Base-by-base conservation (phyloP, 768 basidiomycete genomes). In the Russula griseocarnosa region DNA sequence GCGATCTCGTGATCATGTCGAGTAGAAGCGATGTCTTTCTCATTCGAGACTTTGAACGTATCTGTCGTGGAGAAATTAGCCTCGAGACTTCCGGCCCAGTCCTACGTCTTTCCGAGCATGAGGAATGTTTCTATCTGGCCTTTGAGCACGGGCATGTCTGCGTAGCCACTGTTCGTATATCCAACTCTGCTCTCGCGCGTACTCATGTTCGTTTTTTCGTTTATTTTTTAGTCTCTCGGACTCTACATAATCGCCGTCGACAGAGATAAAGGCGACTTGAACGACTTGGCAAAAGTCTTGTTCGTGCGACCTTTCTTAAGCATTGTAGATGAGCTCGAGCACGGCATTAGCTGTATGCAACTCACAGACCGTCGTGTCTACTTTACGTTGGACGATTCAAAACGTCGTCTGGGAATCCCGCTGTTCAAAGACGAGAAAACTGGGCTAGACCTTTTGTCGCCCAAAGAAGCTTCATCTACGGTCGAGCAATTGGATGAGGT, bases 21-120 rank as follows among this genome's bases (percentile, higher is more conserved):
- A 22, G 63, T 38, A 50, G 61, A 67, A 61, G 66, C 30, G 62
- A 71, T 10, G 20, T 78, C 20, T 34, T 76, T 36, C 60, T 78
- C 51, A 65, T 78, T 28, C 70, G 69, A n/a, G 73, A 78, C 66
- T 77, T 78, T 62, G 66, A 70, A 52, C 71, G 73, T n/a, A 58
- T 74, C 28, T 63, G 70, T 55, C 46, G 55, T 11, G 59, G 52
- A 36, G 66, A 67, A 16, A 47, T 28, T 16, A 57, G n/a, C 14
- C 49, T 67, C 30, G 26, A 51, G 36, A 14, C 16, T 3, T 26
- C 34, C 1, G 59, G 51, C 9, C 11, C 51, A 9, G 52, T 4
- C n/a, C 46, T 69, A 7, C 38, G 20, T 47, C 28, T 69, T 14
- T 36, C 7, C 22, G 4, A 1, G 5, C 42, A 22, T 13, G 11